Conservation (phyloP, 352 stramenopile genomes). For the Globisporangium cystogenes region DNA sequence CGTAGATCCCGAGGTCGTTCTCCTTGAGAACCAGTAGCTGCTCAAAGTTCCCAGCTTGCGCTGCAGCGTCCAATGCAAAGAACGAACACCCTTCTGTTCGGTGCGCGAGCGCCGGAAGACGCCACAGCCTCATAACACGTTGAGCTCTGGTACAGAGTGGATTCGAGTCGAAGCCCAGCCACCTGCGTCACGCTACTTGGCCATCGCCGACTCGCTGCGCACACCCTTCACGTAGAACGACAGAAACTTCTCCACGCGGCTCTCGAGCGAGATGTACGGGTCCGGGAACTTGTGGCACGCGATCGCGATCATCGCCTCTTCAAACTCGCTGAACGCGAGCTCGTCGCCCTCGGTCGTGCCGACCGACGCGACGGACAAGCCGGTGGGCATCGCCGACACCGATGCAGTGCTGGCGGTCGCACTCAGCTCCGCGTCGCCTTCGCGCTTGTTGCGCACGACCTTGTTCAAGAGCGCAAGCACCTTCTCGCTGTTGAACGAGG, state of each 20-base stretch:
- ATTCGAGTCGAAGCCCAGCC: background rate
- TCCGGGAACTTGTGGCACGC: conserved; percentile 78
- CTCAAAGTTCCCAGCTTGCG: too few relatives aligned
- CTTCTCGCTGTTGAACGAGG: conserved; percentile 57
- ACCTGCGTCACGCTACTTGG: background rate
- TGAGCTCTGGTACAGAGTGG: too few relatives aligned
- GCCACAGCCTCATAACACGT: too few relatives aligned
- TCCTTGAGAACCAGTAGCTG: too few relatives aligned
- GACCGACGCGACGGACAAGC: background rate
- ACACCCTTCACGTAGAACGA: conserved; percentile 45
- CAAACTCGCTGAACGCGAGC: conserved; percentile 54
- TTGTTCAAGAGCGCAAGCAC: conserved; percentile 51
- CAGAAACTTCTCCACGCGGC: conserved; percentile 70
- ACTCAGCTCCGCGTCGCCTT: conserved; percentile 4
- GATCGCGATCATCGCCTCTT: conserved; percentile 63
- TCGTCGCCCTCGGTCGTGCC: conserved; percentile 23
- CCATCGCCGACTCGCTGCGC: background rate
- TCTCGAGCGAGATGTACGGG: conserved; percentile 73
- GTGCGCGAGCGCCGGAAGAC: too few relatives aligned
- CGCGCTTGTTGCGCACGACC: conserved; percentile 31
- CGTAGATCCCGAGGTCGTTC: too few relatives aligned
- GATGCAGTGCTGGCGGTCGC: background rate
- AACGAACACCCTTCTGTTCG: too few relatives aligned
- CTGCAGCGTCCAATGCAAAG: too few relatives aligned
- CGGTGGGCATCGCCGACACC: conserved; percentile 1